Conservation (phyloP, 371 early-diverging fungal genomes). For the Batrachochytrium dendrobatidis region DNA sequence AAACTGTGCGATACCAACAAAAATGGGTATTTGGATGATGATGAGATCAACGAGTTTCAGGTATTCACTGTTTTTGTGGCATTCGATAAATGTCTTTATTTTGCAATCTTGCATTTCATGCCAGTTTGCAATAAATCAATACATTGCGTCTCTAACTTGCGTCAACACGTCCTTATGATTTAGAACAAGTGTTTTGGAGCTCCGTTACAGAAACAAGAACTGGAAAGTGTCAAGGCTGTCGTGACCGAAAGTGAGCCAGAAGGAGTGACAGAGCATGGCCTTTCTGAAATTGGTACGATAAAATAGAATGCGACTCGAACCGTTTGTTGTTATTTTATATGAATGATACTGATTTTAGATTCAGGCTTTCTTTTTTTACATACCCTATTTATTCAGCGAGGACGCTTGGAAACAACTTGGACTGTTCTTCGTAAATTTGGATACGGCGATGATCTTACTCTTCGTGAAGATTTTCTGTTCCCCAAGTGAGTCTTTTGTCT, state of each 20-base stretch:
- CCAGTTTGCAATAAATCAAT: too few relatives aligned
- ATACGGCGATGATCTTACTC: slow-evolving; percentile 84
- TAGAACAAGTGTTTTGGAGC: slow-evolving; percentile 90
- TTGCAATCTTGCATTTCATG: too few relatives aligned
- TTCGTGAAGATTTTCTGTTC: slow-evolving; percentile 80
- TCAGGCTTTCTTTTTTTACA: slow-evolving; percentile 87
- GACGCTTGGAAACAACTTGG: slow-evolving; percentile 96
- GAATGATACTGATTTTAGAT: background rate
- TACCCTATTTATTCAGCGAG: slow-evolving; percentile 90
- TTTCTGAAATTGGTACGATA: slow-evolving; percentile 63
- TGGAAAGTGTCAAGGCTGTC: slow-evolving; percentile 90
- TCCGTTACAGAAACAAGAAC: slow-evolving; percentile 85
- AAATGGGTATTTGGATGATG: slow-evolving; percentile 82
- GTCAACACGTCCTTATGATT: too few relatives aligned
- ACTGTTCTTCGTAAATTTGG: slow-evolving; percentile 91
- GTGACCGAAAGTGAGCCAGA: slow-evolving; percentile 78
- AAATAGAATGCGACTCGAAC: too few relatives aligned
- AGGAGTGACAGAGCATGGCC: slow-evolving; percentile 75
- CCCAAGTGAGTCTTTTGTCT: slow-evolving; percentile 51
- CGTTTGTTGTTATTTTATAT: slow-evolving; percentile 1
- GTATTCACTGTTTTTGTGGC: slow-evolving; percentile 28
- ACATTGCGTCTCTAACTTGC: too few relatives aligned
- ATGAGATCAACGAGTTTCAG: slow-evolving; percentile 94
- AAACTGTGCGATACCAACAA: slow-evolving; percentile 89
- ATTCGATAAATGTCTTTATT: too few relatives aligned